Conservation (phyloP, 1,284 basidiomycete species). For the Apiotrichum siamense region DNA sequence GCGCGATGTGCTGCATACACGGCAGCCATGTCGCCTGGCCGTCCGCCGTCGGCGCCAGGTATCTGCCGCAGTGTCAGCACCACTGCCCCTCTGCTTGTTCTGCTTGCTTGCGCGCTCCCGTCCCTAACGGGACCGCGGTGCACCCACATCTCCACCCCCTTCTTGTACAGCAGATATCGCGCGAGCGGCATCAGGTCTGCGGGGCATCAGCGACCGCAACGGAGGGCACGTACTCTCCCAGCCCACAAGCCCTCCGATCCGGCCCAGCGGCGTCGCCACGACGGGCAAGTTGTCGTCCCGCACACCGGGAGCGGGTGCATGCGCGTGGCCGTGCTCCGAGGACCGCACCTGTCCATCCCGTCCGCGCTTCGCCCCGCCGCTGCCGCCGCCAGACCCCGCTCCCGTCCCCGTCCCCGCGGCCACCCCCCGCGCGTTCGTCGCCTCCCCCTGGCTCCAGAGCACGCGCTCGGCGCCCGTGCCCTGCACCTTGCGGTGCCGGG, state of each 20-base stretch:
- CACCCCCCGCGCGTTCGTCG: constrained; percentile 22
- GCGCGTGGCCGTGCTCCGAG: constrained; percentile 9
- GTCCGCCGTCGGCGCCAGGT: constrained; percentile 54
- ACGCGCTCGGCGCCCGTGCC: constrained; percentile 64
- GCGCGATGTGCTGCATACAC: constrained; percentile 65
- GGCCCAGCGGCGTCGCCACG: constrained; percentile 45
- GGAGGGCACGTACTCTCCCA: constrained; percentile 55
- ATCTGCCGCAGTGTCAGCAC: constrained; percentile 39
- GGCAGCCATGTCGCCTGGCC: constrained; percentile 58
- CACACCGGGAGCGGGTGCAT: too few species aligned
- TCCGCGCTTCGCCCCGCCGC: too few species aligned
- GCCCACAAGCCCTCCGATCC: constrained; percentile 61
- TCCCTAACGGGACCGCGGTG: too few species aligned
- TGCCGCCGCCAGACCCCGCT: constrained; percentile 33
- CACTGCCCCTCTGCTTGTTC: too few species aligned
- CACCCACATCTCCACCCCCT: constrained; percentile 34
- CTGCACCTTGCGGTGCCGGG: constrained; percentile 65
- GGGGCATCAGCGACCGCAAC: constrained; percentile 2
- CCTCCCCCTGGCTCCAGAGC: constrained; percentile 59
- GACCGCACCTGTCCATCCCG: too few species aligned
- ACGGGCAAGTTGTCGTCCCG: constrained; percentile 43
- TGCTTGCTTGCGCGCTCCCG: too few species aligned
- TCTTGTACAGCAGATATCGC: constrained; percentile 38
- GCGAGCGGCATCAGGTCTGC: constrained; percentile 63
- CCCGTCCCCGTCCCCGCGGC: not conserved